These are phyloP conservation scores for Gossypium sturtianum DNA, from an alignment of 345 rosid species.

Conservation along the genomic window DNA sequence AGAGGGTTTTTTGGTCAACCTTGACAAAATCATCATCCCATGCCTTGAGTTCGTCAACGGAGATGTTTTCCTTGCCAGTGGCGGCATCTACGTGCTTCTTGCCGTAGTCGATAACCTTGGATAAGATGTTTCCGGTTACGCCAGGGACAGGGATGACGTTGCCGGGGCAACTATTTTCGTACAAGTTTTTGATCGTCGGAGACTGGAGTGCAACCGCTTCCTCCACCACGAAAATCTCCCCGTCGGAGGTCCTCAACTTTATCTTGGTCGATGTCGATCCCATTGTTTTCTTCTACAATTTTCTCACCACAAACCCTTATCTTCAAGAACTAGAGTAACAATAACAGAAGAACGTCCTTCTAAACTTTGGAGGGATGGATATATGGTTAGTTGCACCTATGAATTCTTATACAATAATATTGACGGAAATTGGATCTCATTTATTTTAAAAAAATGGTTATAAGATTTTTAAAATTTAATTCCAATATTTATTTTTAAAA, in stretches of 20 bases:
- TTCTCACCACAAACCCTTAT: background rate
- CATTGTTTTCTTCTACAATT: background rate
- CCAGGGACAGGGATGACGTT: background rate
- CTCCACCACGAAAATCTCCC: background rate
- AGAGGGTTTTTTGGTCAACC: background rate
- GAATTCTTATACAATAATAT: too few relatives aligned
- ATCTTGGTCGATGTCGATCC: background rate
- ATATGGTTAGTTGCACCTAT: too few relatives aligned
- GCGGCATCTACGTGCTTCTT: slow-evolving; percentile 1
- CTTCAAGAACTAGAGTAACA: too few relatives aligned
- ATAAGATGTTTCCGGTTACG: background rate
- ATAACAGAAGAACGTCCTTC: too few relatives aligned
- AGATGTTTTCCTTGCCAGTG: background rate
- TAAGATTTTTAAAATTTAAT: too few relatives aligned
- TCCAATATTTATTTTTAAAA: too few relatives aligned
- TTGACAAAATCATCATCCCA: slow-evolving; percentile 1
- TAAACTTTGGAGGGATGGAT: too few relatives aligned
- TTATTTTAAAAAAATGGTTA: too few relatives aligned
- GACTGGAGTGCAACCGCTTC: background rate
- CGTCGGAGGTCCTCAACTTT: background rate
- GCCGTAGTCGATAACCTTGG: background rate
- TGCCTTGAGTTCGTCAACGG: background rate
- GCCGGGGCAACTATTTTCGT: background rate
- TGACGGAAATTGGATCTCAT: too few relatives aligned
- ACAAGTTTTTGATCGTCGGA: background rate